Evolutionary conservation across 345 rosid genomes (phyloP).

Genomic region (Eutrema heterophyllum): DNA sequence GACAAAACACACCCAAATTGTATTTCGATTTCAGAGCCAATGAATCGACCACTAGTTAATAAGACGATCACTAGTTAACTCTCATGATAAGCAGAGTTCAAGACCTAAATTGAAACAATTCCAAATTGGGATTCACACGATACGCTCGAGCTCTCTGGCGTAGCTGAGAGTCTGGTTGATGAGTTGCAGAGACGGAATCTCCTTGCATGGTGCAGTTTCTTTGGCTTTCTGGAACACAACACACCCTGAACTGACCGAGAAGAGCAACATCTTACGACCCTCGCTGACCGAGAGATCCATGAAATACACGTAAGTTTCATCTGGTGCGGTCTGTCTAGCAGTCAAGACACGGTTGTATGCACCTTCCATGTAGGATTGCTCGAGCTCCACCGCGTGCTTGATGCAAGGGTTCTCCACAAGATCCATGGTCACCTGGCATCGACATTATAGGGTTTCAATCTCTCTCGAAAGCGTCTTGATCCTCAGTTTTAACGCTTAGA

Average conservation of each 20-base stretch:
- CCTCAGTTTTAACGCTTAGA: constrained; percentile 75
- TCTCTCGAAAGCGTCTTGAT: constrained; percentile 92
- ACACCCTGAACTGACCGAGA: no score
- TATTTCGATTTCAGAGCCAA: no score
- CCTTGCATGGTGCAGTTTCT: constrained; percentile 88
- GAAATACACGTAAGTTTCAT: constrained; percentile 80
- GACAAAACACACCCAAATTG: no score
- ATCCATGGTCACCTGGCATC: constrained; percentile 60
- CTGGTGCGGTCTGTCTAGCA: constrained; percentile 83
- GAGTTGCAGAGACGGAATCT: constrained; percentile 93
- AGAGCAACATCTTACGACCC: no score
- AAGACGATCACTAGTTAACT: no score
- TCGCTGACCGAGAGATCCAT: constrained; percentile 86
- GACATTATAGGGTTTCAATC: constrained; percentile 88
- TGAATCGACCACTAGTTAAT: no score
- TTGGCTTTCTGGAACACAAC: constrained; percentile 91
- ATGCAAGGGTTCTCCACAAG: constrained; percentile 72
- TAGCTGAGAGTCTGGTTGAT: constrained; percentile 96
- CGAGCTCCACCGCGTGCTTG: constrained; percentile 95
- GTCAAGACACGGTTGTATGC: constrained; percentile 89
- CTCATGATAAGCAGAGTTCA: background rate
- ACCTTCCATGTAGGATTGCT: constrained; percentile 98
- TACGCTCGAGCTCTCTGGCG: constrained; percentile 96
- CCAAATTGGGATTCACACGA: constrained; percentile 45
- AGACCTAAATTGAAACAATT: background rate